phyloP scores from a whole-genome alignment of 345 rosid genomes.

The Fremontodendron californicum region DNA sequence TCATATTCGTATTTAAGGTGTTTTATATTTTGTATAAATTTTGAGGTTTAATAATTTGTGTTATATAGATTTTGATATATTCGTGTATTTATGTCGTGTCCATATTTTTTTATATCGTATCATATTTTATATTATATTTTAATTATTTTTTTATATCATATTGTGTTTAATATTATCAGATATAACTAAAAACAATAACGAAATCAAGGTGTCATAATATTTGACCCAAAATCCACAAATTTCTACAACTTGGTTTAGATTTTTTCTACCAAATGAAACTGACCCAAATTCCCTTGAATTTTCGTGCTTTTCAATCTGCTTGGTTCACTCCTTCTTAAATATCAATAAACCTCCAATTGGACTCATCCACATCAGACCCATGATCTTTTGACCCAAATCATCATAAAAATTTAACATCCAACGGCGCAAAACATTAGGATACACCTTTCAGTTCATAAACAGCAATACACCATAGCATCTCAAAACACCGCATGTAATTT shows the following conservation, averaged over 20 bases:
- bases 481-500: not conserved
- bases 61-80: too few species aligned
- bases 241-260: not conserved
- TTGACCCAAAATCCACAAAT: not conserved
- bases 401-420: not conserved
- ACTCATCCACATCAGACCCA: not conserved
- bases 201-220: too few species aligned
- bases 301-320: not conserved
- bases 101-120: too few species aligned
- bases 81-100: too few species aligned
- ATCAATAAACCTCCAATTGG: not conserved
- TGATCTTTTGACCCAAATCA: too few species aligned
- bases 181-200: too few species aligned
- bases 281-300: not conserved
- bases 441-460: not conserved
- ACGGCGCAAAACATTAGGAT: not conserved
- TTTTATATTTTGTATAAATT: too few species aligned
- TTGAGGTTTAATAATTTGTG: too few species aligned
- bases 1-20: too few species aligned
- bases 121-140: too few species aligned
- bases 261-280: not conserved
- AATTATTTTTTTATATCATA: too few species aligned
- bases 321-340: not conserved
- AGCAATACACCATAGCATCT: not conserved
- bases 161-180: too few species aligned